Evolutionary conservation across 2,329 filamentous ascomycete genomes (phyloP).

Genomic region (Hypoxylon sp.): DNA sequence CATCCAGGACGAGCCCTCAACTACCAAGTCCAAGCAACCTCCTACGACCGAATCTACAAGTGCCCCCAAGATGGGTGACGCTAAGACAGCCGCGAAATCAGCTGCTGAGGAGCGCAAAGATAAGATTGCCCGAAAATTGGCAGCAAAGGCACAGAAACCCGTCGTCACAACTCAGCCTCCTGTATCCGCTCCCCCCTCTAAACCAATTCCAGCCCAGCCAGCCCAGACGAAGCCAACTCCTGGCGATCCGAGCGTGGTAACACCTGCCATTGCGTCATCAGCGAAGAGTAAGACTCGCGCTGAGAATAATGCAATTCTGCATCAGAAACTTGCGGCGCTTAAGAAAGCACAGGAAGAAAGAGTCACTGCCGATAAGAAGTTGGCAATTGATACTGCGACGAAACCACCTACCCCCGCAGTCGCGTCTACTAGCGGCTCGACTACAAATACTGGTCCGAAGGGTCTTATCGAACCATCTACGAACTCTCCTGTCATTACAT

Average conservation of each 20-base stretch:
- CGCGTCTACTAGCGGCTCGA: conserved; percentile 8
- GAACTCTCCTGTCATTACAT: conserved; percentile 12
- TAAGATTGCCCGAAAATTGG: conserved; percentile 52
- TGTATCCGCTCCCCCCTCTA: conserved; percentile 22
- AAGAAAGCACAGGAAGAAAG: conserved; percentile 61
- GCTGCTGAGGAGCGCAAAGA: conserved; percentile 53
- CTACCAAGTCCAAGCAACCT: conserved; percentile 12
- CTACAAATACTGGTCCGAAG: conserved; percentile 1
- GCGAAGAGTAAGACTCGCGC: conserved; percentile 64
- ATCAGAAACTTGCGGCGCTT: conserved; percentile 82
- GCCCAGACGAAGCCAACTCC: conserved; percentile 21
- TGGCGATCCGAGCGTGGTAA: conserved; percentile 4
- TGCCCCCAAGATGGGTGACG: conserved; percentile 15
- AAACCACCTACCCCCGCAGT: conserved; percentile 29
- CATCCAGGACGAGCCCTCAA: conserved; percentile 18
- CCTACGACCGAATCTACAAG: conserved; percentile 9
- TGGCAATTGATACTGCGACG: conserved; percentile 29
- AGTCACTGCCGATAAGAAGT: conserved; percentile 45
- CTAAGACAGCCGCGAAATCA: conserved; percentile 45
- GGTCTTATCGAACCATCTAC: conserved; percentile 25
- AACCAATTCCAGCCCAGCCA: conserved; percentile 14
- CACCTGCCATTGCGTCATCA: conserved; percentile 26
- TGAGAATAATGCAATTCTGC: conserved; percentile 77
- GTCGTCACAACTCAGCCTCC: conserved; percentile 38
- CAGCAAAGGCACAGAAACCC: conserved; percentile 51